phyloP scores from a whole-genome alignment of 2,329 filamentous ascomycete genomes.

The Epichloe baconii region DNA sequence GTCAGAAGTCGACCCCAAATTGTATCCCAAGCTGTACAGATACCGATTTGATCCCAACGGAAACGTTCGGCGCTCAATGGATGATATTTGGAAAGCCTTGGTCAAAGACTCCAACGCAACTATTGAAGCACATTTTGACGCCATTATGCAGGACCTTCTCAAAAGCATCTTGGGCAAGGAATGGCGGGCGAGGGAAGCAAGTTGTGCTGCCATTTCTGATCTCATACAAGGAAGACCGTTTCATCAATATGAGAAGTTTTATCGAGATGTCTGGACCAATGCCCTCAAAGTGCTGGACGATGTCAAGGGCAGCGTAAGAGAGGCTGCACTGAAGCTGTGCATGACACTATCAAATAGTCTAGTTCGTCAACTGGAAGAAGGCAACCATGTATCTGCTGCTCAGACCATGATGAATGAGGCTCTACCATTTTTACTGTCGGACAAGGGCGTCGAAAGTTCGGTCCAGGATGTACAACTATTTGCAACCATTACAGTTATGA shows the following conservation, averaged over 20 bases:
- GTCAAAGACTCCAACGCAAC: constrained; percentile 74
- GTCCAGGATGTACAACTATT: constrained; percentile 81
- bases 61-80: constrained; percentile 91
- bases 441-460: constrained; percentile 77
- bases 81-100: constrained; percentile 93
- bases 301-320: constrained; percentile 81
- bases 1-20: constrained; percentile 75
- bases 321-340: constrained; percentile 69
- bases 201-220: constrained; percentile 80
- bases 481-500: constrained; percentile 68
- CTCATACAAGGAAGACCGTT: constrained; percentile 71
- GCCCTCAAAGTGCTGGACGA: constrained; percentile 90
- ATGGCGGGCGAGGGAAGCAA: constrained; percentile 87
- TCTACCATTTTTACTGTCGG: constrained; percentile 79
- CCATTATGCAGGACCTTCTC: constrained; percentile 78
- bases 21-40: constrained; percentile 88
- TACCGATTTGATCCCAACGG: constrained; percentile 92
- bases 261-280: constrained; percentile 72
- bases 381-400: constrained; percentile 55
- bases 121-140: constrained; percentile 71
- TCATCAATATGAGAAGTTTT: constrained; percentile 67
- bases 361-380: constrained; percentile 73
- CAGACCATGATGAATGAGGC: constrained; percentile 73
- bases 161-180: constrained; percentile 79
- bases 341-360: constrained; percentile 74